Evolutionary conservation across 164 flowering plant species (phyloP).

Genomic region (Nymphaea thermarum): DNA sequence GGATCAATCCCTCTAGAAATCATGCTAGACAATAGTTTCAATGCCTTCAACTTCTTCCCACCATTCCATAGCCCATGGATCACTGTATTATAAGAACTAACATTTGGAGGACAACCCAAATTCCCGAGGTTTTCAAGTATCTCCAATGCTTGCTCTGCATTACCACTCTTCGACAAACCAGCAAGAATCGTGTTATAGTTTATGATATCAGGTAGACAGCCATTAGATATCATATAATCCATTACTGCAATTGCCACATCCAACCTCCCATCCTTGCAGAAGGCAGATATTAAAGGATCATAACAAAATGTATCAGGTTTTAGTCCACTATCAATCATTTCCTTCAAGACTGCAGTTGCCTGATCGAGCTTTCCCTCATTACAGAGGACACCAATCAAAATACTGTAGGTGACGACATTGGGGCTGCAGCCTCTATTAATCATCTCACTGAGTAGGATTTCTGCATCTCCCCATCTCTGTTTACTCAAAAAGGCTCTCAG

Average conservation of each 20-base stretch:
- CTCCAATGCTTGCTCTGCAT: slow-evolving; percentile 43
- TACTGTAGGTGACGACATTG: slow-evolving; percentile 59
- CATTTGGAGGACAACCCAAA: slow-evolving; percentile 49
- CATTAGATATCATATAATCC: slow-evolving; percentile 58
- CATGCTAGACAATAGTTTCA: slow-evolving; percentile 53
- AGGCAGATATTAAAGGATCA: slow-evolving; percentile 62
- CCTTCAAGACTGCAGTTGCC: slow-evolving; percentile 40
- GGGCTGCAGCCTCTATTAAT: slow-evolving; percentile 38
- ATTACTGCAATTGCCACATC: slow-evolving; percentile 48
- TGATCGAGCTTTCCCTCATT: slow-evolving; percentile 50
- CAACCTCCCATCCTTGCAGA: slow-evolving; percentile 59
- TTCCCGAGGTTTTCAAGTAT: slow-evolving; percentile 38
- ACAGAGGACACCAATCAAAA: slow-evolving; percentile 54
- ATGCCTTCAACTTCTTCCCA: slow-evolving; percentile 37
- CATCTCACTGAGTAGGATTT: slow-evolving; percentile 48
- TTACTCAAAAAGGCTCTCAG: slow-evolving; percentile 37
- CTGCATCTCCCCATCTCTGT: slow-evolving; percentile 53
- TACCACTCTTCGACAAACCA: slow-evolving; percentile 55
- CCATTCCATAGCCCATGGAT: slow-evolving; percentile 55
- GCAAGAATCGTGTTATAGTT: slow-evolving; percentile 64
- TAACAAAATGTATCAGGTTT: slow-evolving; percentile 59
- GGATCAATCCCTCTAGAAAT: slow-evolving; percentile 41
- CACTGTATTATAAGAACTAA: slow-evolving; percentile 65
- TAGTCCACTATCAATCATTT: slow-evolving; percentile 51
- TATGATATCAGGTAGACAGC: slow-evolving; percentile 56